Evolutionary conservation across 768 basidiomycete species (phyloP).

Genomic region (Xerocomellus intermedius): DNA sequence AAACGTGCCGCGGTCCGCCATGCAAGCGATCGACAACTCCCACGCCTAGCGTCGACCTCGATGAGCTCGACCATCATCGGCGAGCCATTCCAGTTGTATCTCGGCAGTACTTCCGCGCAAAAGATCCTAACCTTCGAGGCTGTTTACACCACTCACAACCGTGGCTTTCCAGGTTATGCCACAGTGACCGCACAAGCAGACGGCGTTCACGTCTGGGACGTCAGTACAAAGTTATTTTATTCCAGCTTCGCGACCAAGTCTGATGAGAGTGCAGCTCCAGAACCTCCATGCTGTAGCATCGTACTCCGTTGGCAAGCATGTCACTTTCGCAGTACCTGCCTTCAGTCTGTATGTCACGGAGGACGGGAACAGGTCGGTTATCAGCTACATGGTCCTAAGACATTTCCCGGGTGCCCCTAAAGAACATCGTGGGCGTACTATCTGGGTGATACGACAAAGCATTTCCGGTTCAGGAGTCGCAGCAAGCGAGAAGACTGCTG

Average conservation of each 20-base stretch:
- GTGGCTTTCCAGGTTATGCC: constrained; percentile 49
- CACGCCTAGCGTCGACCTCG: constrained; percentile 18
- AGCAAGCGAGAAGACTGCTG: constrained; percentile 40
- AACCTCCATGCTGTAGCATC: constrained; percentile 66
- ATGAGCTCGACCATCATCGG: constrained; percentile 32
- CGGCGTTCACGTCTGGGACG: constrained; percentile 74
- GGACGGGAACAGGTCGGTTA: constrained; percentile 36
- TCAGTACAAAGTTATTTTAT: constrained; percentile 34
- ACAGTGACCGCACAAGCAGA: constrained; percentile 71
- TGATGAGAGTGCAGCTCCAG: constrained; percentile 46
- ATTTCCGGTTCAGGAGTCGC: constrained; percentile 35
- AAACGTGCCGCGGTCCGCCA: background rate
- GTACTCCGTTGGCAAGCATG: constrained; percentile 67
- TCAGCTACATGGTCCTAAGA: constrained; percentile 56
- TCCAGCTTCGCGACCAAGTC: background rate
- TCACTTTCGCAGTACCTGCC: constrained; percentile 58
- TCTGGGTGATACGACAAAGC: constrained; percentile 64
- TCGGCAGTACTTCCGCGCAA: constrained; percentile 19
- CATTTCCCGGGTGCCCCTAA: constrained; percentile 44
- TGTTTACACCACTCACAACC: constrained; percentile 18
- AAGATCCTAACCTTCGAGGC: constrained; percentile 4
- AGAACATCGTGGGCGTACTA: constrained; percentile 45
- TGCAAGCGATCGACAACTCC: constrained; percentile 16
- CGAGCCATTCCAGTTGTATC: constrained; percentile 32
- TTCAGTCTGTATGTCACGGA: constrained; percentile 40